Percentiles rank a stretch among this genome's conserved stretches.
These are phyloP conservation scores for Stemphylium beticola DNA, from an alignment of 2,329 filamentous ascomycete genomes.

Conservation along the genomic window DNA sequence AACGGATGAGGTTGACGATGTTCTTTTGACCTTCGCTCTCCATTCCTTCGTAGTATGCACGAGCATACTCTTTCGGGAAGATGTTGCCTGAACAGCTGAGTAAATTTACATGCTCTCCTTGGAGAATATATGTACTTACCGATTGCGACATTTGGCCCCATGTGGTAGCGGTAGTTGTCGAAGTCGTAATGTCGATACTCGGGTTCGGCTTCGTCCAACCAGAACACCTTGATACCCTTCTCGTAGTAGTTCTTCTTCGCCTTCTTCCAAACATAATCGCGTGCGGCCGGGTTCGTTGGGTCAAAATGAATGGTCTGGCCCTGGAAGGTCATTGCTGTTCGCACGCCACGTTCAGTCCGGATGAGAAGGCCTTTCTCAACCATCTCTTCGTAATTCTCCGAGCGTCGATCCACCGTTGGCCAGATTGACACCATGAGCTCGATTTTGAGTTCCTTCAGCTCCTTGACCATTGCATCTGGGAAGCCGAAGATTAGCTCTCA, in stretches of 20 bases:
- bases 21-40: constrained; percentile 59
- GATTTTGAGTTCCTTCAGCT: constrained; percentile 64
- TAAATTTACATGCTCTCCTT: neutral
- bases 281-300: constrained; percentile 65
- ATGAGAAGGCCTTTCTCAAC: constrained; percentile 66
- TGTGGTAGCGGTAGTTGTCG: constrained; percentile 68
- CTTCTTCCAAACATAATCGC: constrained; percentile 65
- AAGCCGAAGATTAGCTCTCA: no score
- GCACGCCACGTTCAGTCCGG: constrained; percentile 64
- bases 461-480: constrained; percentile 65
- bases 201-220: constrained; percentile 73
- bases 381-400: constrained; percentile 68
- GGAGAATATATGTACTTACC: neutral
- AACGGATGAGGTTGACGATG: constrained; percentile 65
- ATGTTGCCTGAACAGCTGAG: constrained; percentile 57
- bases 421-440: constrained; percentile 74
- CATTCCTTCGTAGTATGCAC: constrained; percentile 67
- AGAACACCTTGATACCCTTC: constrained; percentile 69
- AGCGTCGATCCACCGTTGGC: constrained; percentile 67
- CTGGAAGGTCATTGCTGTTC: constrained; percentile 64
- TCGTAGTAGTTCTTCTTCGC: constrained; percentile 66
- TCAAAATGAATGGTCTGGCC: constrained; percentile 68
- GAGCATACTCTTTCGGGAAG: constrained; percentile 65
- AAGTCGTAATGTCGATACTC: constrained; percentile 71
- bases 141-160: constrained; percentile 60